Evolutionary conservation across 2,329 filamentous ascomycete species (phyloP).

Genomic region (Cercospora sp.): DNA sequence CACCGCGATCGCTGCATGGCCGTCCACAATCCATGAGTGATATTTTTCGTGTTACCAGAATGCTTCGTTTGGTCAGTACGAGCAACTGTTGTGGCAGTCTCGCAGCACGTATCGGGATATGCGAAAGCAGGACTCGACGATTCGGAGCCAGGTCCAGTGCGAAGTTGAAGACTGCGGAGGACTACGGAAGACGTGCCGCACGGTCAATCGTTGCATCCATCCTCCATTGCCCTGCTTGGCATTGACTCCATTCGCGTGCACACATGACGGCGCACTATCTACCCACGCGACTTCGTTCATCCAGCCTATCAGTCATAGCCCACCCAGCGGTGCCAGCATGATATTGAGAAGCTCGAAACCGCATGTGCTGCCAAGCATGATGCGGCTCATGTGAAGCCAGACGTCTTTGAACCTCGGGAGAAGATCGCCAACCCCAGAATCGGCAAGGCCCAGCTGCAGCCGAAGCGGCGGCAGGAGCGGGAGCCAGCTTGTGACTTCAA

Average conservation of each 20-base stretch:
- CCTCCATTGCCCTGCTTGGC: neutral
- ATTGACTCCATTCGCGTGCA: neutral
- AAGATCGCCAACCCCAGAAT: slow-evolving; percentile 17
- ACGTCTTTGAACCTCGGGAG: slow-evolving; percentile 20
- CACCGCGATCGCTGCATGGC: neutral
- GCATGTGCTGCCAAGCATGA: slow-evolving; percentile 3
- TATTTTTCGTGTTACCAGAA: neutral
- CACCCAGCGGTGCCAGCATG: neutral
- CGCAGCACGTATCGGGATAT: neutral
- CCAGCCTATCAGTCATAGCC: neutral
- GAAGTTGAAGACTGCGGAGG: neutral
- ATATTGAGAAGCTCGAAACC: neutral
- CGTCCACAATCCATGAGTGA: neutral
- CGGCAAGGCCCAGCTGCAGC: slow-evolving; percentile 5
- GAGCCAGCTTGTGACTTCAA: slow-evolving; percentile 23
- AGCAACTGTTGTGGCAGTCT: neutral
- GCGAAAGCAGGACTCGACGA: neutral
- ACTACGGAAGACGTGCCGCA: neutral
- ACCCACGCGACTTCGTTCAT: neutral
- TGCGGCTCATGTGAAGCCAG: slow-evolving; percentile 16
- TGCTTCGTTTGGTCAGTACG: neutral
- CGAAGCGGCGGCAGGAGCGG: slow-evolving; percentile 18
- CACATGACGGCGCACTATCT: neutral
- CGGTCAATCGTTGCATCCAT: neutral
- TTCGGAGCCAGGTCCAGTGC: slow-evolving; percentile 3